These are phyloP conservation scores for Setomelanomma holmii DNA, from an alignment of 2,329 filamentous ascomycete species.

Conservation along the genomic window DNA sequence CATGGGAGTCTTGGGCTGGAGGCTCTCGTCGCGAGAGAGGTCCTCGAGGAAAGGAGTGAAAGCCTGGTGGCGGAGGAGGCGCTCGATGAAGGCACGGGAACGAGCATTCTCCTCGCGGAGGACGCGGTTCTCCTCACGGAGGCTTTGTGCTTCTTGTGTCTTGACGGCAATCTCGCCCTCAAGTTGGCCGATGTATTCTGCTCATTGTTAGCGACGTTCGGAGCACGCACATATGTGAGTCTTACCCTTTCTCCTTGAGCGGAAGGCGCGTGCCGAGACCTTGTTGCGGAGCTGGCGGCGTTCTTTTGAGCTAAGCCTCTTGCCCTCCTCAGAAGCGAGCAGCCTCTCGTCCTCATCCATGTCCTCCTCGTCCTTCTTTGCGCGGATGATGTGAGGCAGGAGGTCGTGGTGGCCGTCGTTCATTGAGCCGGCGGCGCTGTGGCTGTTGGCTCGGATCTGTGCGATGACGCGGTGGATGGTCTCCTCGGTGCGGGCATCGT, in stretches of 20 bases:
- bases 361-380: constrained; percentile 94
- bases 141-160: constrained; percentile 80
- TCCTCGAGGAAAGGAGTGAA: constrained; percentile 57
- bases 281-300: constrained; percentile 98
- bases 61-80: constrained; percentile 65
- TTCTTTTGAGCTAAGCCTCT: constrained; percentile 99
- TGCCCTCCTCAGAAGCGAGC: constrained; percentile 94
- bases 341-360: constrained; percentile 98
- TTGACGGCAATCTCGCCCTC: constrained; percentile 87
- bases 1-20: constrained; percentile 42
- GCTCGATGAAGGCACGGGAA: constrained; percentile 80
- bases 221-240: neutral
- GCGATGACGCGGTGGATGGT: constrained; percentile 92
- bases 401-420: constrained; percentile 58
- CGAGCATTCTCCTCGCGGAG: constrained; percentile 87
- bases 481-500: constrained; percentile 70
- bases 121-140: constrained; percentile 80
- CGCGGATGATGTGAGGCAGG: constrained; percentile 72
- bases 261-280: constrained; percentile 96
- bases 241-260: constrained; percentile 96
- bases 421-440: constrained; percentile 56
- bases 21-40: constrained; percentile 48
- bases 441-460: constrained; percentile 82
- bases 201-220: constrained; percentile 56
- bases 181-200: constrained; percentile 96